Conservation (phyloP, 257 asterid genomes). For the Paraleonurus japonicus region DNA sequence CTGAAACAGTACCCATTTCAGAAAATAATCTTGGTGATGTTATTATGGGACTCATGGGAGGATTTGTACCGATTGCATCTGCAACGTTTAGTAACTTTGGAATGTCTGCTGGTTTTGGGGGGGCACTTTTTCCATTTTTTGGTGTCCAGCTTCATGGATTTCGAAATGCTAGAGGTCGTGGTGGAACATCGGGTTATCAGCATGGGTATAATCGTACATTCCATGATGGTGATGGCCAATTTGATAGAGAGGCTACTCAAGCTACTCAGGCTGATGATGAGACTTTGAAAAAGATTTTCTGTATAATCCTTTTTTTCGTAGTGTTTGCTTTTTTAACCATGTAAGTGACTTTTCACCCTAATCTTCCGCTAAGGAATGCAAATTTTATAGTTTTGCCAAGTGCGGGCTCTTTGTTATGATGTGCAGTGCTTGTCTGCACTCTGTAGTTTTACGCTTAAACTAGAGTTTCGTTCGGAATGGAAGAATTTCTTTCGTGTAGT, state of each 20-base stretch:
- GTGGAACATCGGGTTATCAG: slow-evolving; percentile 35
- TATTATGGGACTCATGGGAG: slow-evolving; percentile 51
- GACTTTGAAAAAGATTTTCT: slow-evolving; percentile 45
- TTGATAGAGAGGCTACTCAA: slow-evolving; percentile 27
- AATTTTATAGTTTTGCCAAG: neutral
- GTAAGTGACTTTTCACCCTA: slow-evolving; percentile 15
- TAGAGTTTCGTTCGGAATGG: neutral
- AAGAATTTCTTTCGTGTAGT: neutral
- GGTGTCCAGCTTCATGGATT: slow-evolving; percentile 50
- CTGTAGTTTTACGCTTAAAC: slow-evolving; percentile 19
- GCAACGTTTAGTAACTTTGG: slow-evolving; percentile 52
- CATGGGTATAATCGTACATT: slow-evolving; percentile 36
- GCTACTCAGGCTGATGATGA: slow-evolving; percentile 44
- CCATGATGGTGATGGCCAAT: slow-evolving; percentile 23
- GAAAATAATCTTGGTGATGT: slow-evolving; percentile 37
- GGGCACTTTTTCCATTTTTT: slow-evolving; percentile 45
- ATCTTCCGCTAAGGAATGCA: neutral
- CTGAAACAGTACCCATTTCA: slow-evolving; percentile 40
- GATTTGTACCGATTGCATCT: slow-evolving; percentile 54
- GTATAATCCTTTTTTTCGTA: slow-evolving; percentile 39
- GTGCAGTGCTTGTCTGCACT: neutral
- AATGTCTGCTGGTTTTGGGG: slow-evolving; percentile 65
- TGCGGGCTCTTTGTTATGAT: slow-evolving; percentile 1
- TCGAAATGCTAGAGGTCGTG: slow-evolving; percentile 21
- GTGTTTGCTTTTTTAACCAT: slow-evolving; percentile 36